Conservation (phyloP, 2,329 filamentous ascomycete genomes). For the Plectosphaerella cucumerina region DNA sequence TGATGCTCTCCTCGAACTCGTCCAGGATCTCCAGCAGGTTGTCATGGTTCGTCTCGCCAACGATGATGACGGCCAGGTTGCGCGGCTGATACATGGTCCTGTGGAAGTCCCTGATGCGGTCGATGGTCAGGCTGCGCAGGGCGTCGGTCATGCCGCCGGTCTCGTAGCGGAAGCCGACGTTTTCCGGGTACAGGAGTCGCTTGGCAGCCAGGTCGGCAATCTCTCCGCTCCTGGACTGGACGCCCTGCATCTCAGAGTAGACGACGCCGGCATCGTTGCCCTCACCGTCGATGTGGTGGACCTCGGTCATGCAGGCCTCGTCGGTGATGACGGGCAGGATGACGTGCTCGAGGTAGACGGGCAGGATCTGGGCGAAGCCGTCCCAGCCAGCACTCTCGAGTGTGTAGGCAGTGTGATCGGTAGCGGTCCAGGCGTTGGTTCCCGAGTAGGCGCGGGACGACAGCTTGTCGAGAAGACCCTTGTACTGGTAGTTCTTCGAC, state of each 20-base stretch:
- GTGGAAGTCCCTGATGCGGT: conserved; percentile 92
- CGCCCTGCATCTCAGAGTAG: conserved; percentile 97
- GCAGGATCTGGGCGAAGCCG: conserved; percentile 89
- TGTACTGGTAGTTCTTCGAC: conserved; percentile 89
- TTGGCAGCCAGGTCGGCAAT: conserved; percentile 84
- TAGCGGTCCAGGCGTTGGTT: conserved; percentile 97
- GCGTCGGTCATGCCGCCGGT: conserved; percentile 97
- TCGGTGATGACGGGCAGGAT: conserved; percentile 89
- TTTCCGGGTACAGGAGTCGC: conserved; percentile 79
- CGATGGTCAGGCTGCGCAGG: conserved; percentile 76
- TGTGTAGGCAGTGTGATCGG: conserved; percentile 94
- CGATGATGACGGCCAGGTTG: conserved; percentile 85
- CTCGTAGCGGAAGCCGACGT: conserved; percentile 91
- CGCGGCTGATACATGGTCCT: conserved; percentile 97
- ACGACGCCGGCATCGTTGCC: conserved; percentile 96
- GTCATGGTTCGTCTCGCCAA: conserved; percentile 84
- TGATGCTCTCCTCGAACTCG: conserved; percentile 81
- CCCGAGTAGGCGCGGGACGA: conserved; percentile 88
- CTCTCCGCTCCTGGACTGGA: conserved; percentile 79
- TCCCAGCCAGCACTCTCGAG: conserved; percentile 96
- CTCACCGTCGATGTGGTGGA: conserved; percentile 89
- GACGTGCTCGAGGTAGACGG: conserved; percentile 92
- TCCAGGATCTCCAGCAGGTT: conserved; percentile 79
- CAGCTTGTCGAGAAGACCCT: conserved; percentile 90
- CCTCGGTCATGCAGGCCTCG: conserved; percentile 89